Base-by-base conservation (phyloP, 2,329 filamentous ascomycete genomes). In the Aspergillus calidoustus region DNA sequence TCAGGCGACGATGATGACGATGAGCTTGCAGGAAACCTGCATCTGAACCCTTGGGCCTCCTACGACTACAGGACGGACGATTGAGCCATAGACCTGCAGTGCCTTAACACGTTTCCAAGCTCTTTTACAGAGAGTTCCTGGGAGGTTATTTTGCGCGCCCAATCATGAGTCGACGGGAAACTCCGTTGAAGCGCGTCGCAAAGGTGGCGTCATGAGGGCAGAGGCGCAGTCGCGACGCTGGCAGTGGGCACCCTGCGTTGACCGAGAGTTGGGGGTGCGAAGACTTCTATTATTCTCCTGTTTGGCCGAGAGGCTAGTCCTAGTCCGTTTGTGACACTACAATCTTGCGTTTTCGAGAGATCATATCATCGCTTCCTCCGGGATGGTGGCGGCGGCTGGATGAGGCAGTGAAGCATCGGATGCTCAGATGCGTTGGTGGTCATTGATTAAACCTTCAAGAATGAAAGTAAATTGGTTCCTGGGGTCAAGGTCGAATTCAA, bases 21-120 rank as follows among this genome's bases (percentile, higher is more conserved):
- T 25, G 52, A 57, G 15, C 47, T 17, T 17, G 58, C 63, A 64
- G 63, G 50, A 52, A 63, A 49, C 59, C 19, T 60, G 60, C 61
- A 61, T 61, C 34, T 23, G 34, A 15, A 25, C 19, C 23, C n/a
- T 49, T 50, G 50, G 41, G 34, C 28, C 41, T 55, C 54, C 44
- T 47, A 47, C 44, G 34, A 15, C 34, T 38, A 38, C 34, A 38
- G 9, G 9, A 15, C 11, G 9, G 34, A 38, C 34, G 34, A 9
- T 15, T 38, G 34, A 38, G 34, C 34, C 34, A 9, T 11, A 9
- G 13, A 38, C 34, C 52, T 43, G 43, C 46, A 31, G 55, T 64
- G 52, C 49, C 51, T 61, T 25, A 54, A 56, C 51, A 60, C 54
- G 50, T 54, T 48, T 46, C 43, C 50, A 48, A 25, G 31, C 19